Conservation (phyloP, 2,329 filamentous ascomycete species). For the Pyrenophora graminea region DNA sequence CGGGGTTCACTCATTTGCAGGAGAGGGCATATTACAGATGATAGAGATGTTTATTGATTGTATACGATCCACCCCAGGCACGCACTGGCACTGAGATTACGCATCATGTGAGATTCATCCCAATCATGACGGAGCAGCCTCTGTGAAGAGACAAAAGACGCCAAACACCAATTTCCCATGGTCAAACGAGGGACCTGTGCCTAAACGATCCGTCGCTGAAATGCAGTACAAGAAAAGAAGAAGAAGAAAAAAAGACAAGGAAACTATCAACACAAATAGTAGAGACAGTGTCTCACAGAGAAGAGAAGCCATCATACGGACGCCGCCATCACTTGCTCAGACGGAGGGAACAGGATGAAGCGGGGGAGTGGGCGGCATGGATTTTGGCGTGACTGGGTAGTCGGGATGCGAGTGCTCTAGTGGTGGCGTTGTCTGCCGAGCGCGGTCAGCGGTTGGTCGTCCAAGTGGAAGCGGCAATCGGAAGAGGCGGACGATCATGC, state of each 20-base stretch:
- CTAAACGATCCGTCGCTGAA: constrained; percentile 42
- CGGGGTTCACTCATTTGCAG: neutral
- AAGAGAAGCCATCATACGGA: constrained; percentile 13
- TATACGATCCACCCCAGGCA: constrained; percentile 28
- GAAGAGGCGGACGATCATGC: constrained; percentile 39
- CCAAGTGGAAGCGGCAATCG: constrained; percentile 27
- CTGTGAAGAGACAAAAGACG: constrained; percentile 19
- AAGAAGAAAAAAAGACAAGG: neutral
- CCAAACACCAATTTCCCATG: constrained; percentile 34
- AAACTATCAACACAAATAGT: constrained; percentile 27
- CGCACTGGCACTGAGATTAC: constrained; percentile 35
- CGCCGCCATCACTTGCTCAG: constrained; percentile 19
- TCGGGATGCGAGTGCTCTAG: constrained; percentile 65
- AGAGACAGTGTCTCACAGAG: constrained; percentile 25
- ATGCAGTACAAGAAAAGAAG: constrained; percentile 40
- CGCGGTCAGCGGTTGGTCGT: constrained; percentile 45
- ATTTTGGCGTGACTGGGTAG: constrained; percentile 69
- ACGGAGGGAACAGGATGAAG: constrained; percentile 43
- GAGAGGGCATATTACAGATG: constrained; percentile 4
- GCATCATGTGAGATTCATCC: constrained; percentile 10
- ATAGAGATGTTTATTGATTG: constrained; percentile 24
- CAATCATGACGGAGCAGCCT: constrained; percentile 8
- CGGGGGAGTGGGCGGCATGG: constrained; percentile 71
- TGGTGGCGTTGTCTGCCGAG: constrained; percentile 68
- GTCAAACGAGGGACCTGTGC: constrained; percentile 40